Evolutionary conservation across 176 grass and related monocot genomes (phyloP), one percentile per base, ranked within the genome.

Genomic region (Avena insularis): DNA sequence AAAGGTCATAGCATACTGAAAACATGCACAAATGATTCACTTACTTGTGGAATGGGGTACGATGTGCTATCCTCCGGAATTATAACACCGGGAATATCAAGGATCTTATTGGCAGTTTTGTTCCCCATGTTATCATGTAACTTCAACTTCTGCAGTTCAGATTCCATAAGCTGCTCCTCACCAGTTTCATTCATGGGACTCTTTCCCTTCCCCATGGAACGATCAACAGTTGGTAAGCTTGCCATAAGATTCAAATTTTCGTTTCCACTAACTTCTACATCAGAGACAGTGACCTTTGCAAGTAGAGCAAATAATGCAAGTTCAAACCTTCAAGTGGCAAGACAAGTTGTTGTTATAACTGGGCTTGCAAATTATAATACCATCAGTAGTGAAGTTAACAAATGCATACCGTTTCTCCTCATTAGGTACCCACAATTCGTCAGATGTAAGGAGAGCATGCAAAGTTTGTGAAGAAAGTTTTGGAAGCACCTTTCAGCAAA

Each of bases 381-480:
- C 62, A 88, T 82, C 2, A 82, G 21, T 35, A 81, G 77, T 63
- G 3, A 27, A 79, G 40, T 64, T 74, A 79, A 88, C 35, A 67
- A 27, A 71, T 74, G 12, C 88, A 84, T 93, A 99, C 97, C 94
- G 81, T 92, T 99, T 99, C 90, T 99, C 97, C 87, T 99, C 97
- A 58, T 99, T 93, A 87, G 94, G 97, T 56, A 96, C 92, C 97
- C 97, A 99, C 68, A 99, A 87, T 90, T 96, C 90, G 9, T 96
- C 94, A 65, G 97, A 99, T 48, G 92, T 96, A 85, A 96, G 83
- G 72, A 99, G 89, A 5, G 92, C 60, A 85, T 96, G 97, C 80
- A 99, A 88, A 85, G 97, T 99, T 90, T 99, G 97, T 84, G 94
- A 94, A 83, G 97, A 99, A 82, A 99, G 92, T 88, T 96, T 96